Evolutionary conservation across 164 flowering plant species (phyloP).

Genomic region (Vitis vinifera): ASM3070453v1 NC_081811.1:28802001-28802500

Average conservation of each 20-base stretch:
- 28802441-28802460: no score
- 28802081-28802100: conserved; percentile 15
- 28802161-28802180: conserved; percentile 24
- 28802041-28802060: conserved; percentile 14
- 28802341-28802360: no score
- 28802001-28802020: conserved; percentile 24
- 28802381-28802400: no score
- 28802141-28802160: conserved; percentile 35
- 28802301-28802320: not conserved
- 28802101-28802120: conserved; percentile 24
- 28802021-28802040: conserved; percentile 10
- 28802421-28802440: no score
- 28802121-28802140: conserved; percentile 30
- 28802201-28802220: conserved; percentile 35
- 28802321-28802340: not conserved
- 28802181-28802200: conserved; percentile 36
- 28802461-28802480: no score
- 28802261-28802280: not conserved
- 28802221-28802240: conserved; percentile 43
- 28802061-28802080: conserved; percentile 3
- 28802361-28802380: no score
- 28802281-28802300: no score
- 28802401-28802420: no score
- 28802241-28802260: not conserved
- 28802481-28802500: no score